phyloP scores from a whole-genome alignment of 139 green algal genomes.

The Coccomyxa sp. region DNA sequence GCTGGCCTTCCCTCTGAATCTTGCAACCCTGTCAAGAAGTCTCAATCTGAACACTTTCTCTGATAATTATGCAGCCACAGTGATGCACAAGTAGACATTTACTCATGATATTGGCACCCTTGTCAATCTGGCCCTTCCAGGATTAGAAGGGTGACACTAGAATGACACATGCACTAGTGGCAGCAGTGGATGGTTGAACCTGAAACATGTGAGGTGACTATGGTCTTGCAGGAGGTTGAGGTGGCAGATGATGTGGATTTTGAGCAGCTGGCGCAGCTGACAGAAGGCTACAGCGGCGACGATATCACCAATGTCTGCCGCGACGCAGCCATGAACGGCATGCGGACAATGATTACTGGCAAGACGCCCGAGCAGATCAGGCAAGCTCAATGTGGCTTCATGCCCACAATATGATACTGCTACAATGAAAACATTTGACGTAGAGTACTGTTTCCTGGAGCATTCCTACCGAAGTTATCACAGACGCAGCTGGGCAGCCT shows the following conservation, averaged over 20 bases:
- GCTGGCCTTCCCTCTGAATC: not conserved
- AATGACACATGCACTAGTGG: not conserved
- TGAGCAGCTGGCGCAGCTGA: conserved; percentile 47
- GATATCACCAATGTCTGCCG: conserved; percentile 90
- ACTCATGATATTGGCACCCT: too few species aligned
- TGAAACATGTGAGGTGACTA: not conserved
- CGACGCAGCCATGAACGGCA: conserved; percentile 87
- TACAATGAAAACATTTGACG: not conserved
- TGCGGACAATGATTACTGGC: conserved; percentile 76
- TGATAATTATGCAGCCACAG: not conserved
- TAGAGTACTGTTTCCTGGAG: not conserved
- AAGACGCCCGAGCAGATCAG: conserved; percentile 70
- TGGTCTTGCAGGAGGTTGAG: conserved; percentile 49
- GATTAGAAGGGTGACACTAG: not conserved
- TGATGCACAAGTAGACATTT: not conserved
- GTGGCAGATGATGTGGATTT: conserved; percentile 66
- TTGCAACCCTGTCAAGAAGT: not conserved
- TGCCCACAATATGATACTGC: not conserved
- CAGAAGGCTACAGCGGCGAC: conserved; percentile 85
- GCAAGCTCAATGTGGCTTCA: not conserved
- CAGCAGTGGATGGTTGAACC: not conserved
- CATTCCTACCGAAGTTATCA: not conserved
- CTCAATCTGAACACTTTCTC: not conserved
- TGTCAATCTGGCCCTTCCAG: too few species aligned
- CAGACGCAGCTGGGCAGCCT: not conserved